Evolutionary conservation across 805 yeast genomes (phyloP), one percentile per base, ranked within the genome.

Genomic region (Cyberlindnera suaveolens): DNA sequence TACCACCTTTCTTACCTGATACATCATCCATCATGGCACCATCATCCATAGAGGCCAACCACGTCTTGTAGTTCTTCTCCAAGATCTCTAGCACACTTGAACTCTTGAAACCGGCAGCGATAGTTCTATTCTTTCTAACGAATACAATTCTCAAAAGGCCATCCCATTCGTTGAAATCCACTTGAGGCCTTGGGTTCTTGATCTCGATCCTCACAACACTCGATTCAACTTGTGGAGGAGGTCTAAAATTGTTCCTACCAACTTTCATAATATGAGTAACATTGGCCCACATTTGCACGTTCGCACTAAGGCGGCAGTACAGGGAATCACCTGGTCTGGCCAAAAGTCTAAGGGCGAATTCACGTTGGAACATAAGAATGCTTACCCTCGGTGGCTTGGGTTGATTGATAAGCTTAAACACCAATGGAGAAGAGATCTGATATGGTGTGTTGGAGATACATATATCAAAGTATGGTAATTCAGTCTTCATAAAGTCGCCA

Each of bases 281-380:
- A 51, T 87, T 87, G n/a, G 97, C 96, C 97, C 98, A 93, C 98
- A 93, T 91, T 61, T 93, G 99, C 1, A 93, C 98, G 60, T 93
- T 93, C 27, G 96, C 98, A 29, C 96, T 84, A 42, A 93, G 72
- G 58, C 99, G 77, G 65, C 96, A 89, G 68, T 91, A 93, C 33
- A 93, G 70, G 1, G 87, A 65, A 55, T 93, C 98, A n/a, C 99
- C 99, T 0, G 99, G 98, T 54, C 95, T 78, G 1, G 99, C 99
- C 41, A 93, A 71, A 43, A 93, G 70, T 57, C 97, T 82, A 66
- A 93, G 64, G 3, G 99, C 99, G 60, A 93, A 93, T 62, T 93
- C 99, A 61, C 98, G 75, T 69, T 93, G 99, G 65, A 93, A 93
- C 99, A 93, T 93, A 48, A 93, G 82, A 44, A 93, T 85, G 6